Evolutionary conservation across 306 rosid species (phyloP).

Genomic region (cucumber (Cucumis sativus)): Cucumber_9930_V3 NC_026659.2:28575001-28575500

Average conservation of each 20-base stretch:
- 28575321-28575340: background rate
- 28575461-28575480: slow-evolving; percentile 62
- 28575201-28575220: slow-evolving; percentile 59
- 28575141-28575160: slow-evolving; percentile 5
- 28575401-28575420: slow-evolving; percentile 62
- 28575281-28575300: background rate
- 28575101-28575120: too few species aligned
- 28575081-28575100: too few species aligned
- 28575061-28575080: too few species aligned
- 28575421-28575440: slow-evolving; percentile 82
- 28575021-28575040: too few species aligned
- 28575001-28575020: too few species aligned
- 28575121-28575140: too few species aligned
- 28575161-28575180: slow-evolving; percentile 10
- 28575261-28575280: slow-evolving; percentile 45
- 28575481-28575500: slow-evolving; percentile 68
- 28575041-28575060: too few species aligned
- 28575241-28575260: slow-evolving; percentile 68
- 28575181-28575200: slow-evolving; percentile 41
- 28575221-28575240: slow-evolving; percentile 83
- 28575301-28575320: background rate
- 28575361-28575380: slow-evolving; percentile 70
- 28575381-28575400: slow-evolving; percentile 85
- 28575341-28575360: slow-evolving; percentile 18
- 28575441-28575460: slow-evolving; percentile 88